phyloP scores from a whole-genome alignment of 768 basidiomycete genomes.

The Lentinula aciculospora region DNA sequence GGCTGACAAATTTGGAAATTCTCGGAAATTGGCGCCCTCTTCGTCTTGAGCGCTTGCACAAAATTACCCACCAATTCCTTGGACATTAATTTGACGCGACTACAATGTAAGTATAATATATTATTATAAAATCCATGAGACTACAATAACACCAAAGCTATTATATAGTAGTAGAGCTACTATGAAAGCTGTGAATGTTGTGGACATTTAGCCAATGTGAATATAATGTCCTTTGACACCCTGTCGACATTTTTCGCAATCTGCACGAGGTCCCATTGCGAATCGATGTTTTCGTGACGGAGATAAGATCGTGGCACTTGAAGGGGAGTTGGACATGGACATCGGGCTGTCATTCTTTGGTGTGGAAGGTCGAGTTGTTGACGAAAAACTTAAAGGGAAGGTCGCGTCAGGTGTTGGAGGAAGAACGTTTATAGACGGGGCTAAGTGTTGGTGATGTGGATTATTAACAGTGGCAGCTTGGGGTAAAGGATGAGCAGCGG shows the following conservation, averaged over 20 bases:
- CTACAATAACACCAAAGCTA: not conserved
- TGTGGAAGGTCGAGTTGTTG: slow-evolving; percentile 15
- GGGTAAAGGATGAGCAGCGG: not conserved
- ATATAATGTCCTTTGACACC: slow-evolving; percentile 70
- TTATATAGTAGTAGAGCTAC: not conserved
- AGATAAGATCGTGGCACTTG: slow-evolving; percentile 13
- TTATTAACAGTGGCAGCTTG: not conserved
- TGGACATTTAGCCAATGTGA: slow-evolving; percentile 45
- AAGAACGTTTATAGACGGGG: slow-evolving; percentile 22
- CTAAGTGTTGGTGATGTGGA: not conserved
- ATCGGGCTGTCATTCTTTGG: slow-evolving; percentile 14
- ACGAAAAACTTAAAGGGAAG: slow-evolving; percentile 5
- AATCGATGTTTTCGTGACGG: slow-evolving; percentile 39
- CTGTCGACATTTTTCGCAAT: slow-evolving; percentile 60
- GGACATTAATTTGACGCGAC: not conserved
- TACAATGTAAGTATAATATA: no score
- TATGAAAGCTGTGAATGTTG: not conserved
- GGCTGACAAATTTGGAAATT: not conserved
- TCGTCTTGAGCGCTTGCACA: not conserved
- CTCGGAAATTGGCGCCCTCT: not conserved
- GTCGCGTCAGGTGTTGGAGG: slow-evolving; percentile 21
- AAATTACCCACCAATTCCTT: no score
- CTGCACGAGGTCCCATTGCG: slow-evolving; percentile 67
- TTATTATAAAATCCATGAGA: no score
- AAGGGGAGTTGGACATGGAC: slow-evolving; percentile 22